A percentile compares a stretch with the other conserved stretches of the same genome.
Conservation (phyloP, 2,329 filamentous ascomycete species). For the Pestalotiopsis sp. region DNA sequence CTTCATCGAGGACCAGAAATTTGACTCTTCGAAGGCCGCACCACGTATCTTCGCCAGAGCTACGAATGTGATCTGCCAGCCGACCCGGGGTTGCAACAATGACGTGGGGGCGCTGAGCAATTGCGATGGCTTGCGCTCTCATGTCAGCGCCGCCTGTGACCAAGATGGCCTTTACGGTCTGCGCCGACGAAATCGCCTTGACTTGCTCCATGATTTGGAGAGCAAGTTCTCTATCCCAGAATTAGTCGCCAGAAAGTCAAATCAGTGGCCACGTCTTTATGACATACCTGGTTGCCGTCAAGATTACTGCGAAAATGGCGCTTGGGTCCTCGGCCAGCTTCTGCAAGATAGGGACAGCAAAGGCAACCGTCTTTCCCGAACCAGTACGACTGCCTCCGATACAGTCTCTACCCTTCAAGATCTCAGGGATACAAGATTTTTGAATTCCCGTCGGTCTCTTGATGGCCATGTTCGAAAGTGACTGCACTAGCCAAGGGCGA, state of each 20-base stretch:
- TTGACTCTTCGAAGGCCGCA: constrained; percentile 77
- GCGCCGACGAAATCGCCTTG: constrained; percentile 86
- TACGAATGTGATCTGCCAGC: constrained; percentile 89
- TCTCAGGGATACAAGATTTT: constrained; percentile 88
- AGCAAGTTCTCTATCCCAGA: constrained; percentile 71
- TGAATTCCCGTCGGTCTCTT: constrained; percentile 90
- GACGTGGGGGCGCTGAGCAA: constrained; percentile 82
- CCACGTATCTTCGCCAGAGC: constrained; percentile 88
- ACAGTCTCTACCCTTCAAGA: constrained; percentile 87
- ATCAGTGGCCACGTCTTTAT: neutral
- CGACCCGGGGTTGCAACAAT: constrained; percentile 94
- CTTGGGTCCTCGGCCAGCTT: constrained; percentile 91
- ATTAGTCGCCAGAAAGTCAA: constrained; percentile 14
- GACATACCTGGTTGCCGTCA: constrained; percentile 79
- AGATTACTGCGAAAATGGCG: constrained; percentile 84
- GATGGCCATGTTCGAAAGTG: constrained; percentile 77
- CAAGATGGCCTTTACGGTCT: constrained; percentile 85
- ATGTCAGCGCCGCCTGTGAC: constrained; percentile 93
- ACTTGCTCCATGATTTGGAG: constrained; percentile 97
- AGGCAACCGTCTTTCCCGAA: constrained; percentile 96
- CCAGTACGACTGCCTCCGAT: constrained; percentile 94
- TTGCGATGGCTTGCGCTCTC: constrained; percentile 83
- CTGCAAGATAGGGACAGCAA: constrained; percentile 91
- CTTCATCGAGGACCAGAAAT: constrained; percentile 93
- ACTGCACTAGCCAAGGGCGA: constrained; percentile 84